Percentiles rank a stretch among this genome's conserved stretches.
Evolutionary conservation across 78 protist genomes (phyloP).

Genomic region (Isochrysis galbana): DNA sequence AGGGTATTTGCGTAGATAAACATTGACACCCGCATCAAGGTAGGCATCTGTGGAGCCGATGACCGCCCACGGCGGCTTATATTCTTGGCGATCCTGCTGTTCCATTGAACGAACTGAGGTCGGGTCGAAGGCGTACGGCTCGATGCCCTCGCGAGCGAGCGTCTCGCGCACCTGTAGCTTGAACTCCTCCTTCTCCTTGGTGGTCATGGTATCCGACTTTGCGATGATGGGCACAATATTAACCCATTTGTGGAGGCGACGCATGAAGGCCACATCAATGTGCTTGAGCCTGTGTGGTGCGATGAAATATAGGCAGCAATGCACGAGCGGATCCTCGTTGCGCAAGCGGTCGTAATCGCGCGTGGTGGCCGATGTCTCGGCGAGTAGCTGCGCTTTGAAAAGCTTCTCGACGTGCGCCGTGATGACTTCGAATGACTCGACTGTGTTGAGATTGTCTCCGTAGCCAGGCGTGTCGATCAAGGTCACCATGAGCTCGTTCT

Average conservation of each 20-base stretch:
- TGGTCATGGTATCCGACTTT: constrained; percentile 17
- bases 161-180: background rate
- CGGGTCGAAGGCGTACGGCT: background rate
- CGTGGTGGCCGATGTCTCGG: background rate
- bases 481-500: background rate
- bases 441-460: background rate
- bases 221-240: constrained; percentile 8
- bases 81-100: background rate
- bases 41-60: background rate
- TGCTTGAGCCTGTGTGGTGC: constrained; percentile 12
- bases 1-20: background rate
- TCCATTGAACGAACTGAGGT: background rate
- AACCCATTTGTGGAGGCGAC: background rate
- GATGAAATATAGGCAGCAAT: background rate
- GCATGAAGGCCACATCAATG: constrained; percentile 1
- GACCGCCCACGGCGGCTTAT: background rate
- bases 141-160: background rate
- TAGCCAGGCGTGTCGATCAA: constrained; percentile 23
- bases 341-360: background rate
- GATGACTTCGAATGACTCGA: background rate
- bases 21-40: background rate
- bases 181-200: background rate
- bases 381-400: background rate
- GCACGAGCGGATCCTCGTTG: background rate
- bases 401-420: background rate